Evolutionary conservation across 441 rosid species (phyloP), one percentile per base, ranked within the genome.

Genomic region (Adansonia rubrostipa): DNA sequence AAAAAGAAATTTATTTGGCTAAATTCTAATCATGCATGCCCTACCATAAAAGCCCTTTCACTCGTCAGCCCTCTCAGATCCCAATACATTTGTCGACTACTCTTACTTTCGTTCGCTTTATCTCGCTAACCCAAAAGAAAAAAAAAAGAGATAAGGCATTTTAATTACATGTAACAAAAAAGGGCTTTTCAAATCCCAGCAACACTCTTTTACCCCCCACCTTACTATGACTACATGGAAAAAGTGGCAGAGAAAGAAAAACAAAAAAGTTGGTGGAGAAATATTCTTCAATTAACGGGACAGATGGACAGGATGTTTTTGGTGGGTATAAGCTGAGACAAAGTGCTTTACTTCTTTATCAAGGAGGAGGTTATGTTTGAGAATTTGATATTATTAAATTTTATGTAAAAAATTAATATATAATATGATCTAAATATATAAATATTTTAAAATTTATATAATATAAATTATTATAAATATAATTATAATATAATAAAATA

Each of bases 1-100:
- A 73, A 11, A 56, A 54, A 7, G 4, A 61, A 10, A 60, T 3
- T 19, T 5, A 6, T 57, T 19, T 61, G n/a, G 14, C 45, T 24
- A 47, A 61, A 47, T 36, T 62, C 11, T 44, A 74, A 74, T 74
- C 22, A 61, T 14, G 57, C 70, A 24, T 24, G 28, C 28, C 20
- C 28, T 42, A 54, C 75, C 71, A 42, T 19, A 62, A 22, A 62
- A 36, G 73, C 64, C 67, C 69, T 48, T 40, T 53, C 67, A 54
- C 28, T 42, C 22, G 57, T 74, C 79, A 74, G 79, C 7, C 48
- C 48, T 77, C 67, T 77, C 83, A 72, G 85, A 86, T 84, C 87
- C 84, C 85, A 45, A 84, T 44, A 85, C 77, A 67, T 0, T 14
- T 44, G 51, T 13, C 68, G 24, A 33, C 19, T 50, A 20, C 47